These are phyloP conservation scores for Helianthus annuus DNA, from an alignment of 129 eudicot species.

Conservation along the genomic window HanXRQr2.0-SUNRISE NC_035434.2:106922453-106922952, in stretches of 20 bases:
- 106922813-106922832: constrained; percentile 75
- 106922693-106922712: constrained; percentile 72
- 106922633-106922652: constrained; percentile 68
- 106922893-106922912: constrained; percentile 89
- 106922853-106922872: constrained; percentile 76
- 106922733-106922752: constrained; percentile 48
- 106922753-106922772: constrained; percentile 46
- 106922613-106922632: constrained; percentile 59
- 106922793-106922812: constrained; percentile 58
- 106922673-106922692: constrained; percentile 63
- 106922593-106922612: constrained; percentile 46
- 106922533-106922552: constrained; percentile 50
- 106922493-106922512: constrained; percentile 50
- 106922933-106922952: constrained; percentile 88
- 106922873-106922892: constrained; percentile 95
- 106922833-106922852: constrained; percentile 76
- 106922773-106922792: constrained; percentile 63
- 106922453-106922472: constrained; percentile 95
- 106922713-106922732: constrained; percentile 55
- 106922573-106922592: constrained; percentile 50
- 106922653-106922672: constrained; percentile 52
- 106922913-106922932: constrained; percentile 93
- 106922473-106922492: constrained; percentile 81
- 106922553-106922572: constrained; percentile 48
- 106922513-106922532: constrained; percentile 74